A percentile compares a stretch with the other conserved stretches of the same genome.
phyloP scores from a whole-genome alignment of 805 yeast genomes.

The Kazachstania martiniae region DNA sequence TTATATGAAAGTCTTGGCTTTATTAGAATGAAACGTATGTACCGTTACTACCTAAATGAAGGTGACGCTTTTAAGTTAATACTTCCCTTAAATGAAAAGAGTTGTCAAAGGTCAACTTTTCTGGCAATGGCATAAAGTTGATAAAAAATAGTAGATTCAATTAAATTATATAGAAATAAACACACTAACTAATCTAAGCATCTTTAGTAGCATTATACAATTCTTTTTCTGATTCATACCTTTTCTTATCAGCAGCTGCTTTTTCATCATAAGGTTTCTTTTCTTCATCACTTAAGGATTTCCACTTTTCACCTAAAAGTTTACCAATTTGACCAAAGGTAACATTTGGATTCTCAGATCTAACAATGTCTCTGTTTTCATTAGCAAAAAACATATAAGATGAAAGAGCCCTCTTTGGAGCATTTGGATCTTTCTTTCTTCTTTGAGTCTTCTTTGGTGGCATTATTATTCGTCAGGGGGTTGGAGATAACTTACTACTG shows the following conservation, averaged over 20 bases:
- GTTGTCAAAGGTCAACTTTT: conserved; percentile 47
- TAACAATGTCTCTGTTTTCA: conserved; percentile 89
- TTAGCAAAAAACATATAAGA: conserved; percentile 98
- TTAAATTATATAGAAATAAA: neutral
- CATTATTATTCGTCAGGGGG: too few species aligned
- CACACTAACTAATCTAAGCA: conserved; percentile 1
- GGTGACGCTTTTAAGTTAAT: conserved; percentile 88
- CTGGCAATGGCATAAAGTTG: conserved; percentile 11
- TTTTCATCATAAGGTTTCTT: conserved; percentile 83
- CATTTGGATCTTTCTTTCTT: conserved; percentile 45
- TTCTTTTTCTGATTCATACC: conserved; percentile 92
- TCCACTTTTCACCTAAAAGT: conserved; percentile 92
- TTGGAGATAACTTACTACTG: too few species aligned
- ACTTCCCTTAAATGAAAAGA: conserved; percentile 60
- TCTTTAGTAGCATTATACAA: conserved; percentile 41
- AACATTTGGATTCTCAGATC: conserved; percentile 93
- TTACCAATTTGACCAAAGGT: conserved; percentile 91
- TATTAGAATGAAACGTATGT: conserved; percentile 60
- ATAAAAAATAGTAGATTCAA: neutral
- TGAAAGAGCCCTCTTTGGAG: conserved; percentile 49
- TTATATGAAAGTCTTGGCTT: conserved; percentile 73
- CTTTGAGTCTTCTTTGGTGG: conserved; percentile 31
- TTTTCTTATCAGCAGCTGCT: conserved; percentile 92
- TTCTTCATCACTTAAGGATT: conserved; percentile 69
- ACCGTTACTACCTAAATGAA: conserved; percentile 79